Evolutionary conservation across 192 early-diverging fungal species (phyloP), one percentile per base, ranked within the genome.

Genomic region (Physocladia obscura): DNA sequence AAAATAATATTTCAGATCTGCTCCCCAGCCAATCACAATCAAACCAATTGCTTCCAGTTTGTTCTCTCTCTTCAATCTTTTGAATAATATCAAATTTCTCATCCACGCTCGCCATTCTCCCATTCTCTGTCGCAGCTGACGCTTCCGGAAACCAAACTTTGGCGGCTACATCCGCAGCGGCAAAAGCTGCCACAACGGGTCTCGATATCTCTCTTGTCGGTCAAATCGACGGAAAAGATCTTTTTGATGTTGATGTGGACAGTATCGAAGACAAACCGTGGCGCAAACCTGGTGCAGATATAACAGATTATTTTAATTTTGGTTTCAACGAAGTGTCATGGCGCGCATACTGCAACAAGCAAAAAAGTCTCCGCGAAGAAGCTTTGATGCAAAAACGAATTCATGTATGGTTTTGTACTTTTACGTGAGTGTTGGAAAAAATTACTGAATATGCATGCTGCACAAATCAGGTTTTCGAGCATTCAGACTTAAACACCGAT

Each of bases 241-340:
- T 98, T 52, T 92, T 82, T 73, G 93, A 95, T 55, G 89, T 94
- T 11, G 95, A 98, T 77, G 70, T 98, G 67, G 97, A 98, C 65
- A 75, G 87, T 31, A 83, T 92, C 6, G 94, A 98, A 38, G 97
- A 99, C 60, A 99, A 99, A 71, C 94, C 95, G 49, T 99, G 97
- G 96, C 79, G 94, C 58, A 92, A 76, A 37, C 79, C 77, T 51
- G 91, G 90, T 50, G 94, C 96, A 2, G 97, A 99, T 70, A 86
- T 97, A 36, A 97, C 96, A 1, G 97, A 99, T 75, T 99, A 97
- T 79, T 99, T 99, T 81, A 99, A 99, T 82, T 99, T 93, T 82
- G 97, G 97, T 1, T 97, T 99, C 73, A 96, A 92, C 76, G 96
- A 99, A 76, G 76, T 82, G n/a, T 91, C 90, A 26, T 99, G 97